Conservation (phyloP, 2,329 filamentous ascomycete species). For the Stemphylium vesicarium region DNA sequence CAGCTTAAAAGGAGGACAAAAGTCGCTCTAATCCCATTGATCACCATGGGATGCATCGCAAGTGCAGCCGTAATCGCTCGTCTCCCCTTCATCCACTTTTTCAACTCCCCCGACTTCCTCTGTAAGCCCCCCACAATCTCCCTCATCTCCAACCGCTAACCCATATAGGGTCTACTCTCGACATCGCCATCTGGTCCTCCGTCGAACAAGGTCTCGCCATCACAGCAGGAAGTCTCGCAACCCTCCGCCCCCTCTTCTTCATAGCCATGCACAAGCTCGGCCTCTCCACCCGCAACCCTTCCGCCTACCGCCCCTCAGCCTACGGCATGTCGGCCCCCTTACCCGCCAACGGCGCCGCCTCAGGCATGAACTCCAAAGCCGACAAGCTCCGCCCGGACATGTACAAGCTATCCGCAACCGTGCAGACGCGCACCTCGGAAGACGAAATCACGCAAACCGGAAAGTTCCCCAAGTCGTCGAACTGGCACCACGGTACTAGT, state of each 20-base stretch:
- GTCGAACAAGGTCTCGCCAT: slow-evolving; percentile 49
- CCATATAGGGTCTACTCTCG: slow-evolving; percentile 36
- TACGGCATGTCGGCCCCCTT: slow-evolving; percentile 27
- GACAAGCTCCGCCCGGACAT: slow-evolving; percentile 28
- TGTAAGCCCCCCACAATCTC: slow-evolving; percentile 22
- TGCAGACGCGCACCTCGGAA: slow-evolving; percentile 25
- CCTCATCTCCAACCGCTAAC: not conserved
- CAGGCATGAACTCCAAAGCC: slow-evolving; percentile 16
- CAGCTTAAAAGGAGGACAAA: slow-evolving; percentile 59
- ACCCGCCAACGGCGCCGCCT: slow-evolving; percentile 13
- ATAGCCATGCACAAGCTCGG: slow-evolving; percentile 34
- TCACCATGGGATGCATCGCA: slow-evolving; percentile 58
- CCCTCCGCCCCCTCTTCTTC: slow-evolving; percentile 43
- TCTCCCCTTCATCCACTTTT: slow-evolving; percentile 36
- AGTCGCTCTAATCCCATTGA: slow-evolving; percentile 54
- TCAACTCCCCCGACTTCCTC: slow-evolving; percentile 42
- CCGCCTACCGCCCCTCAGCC: slow-evolving; percentile 27
- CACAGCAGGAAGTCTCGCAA: slow-evolving; percentile 45
- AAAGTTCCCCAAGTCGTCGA: slow-evolving; percentile 14
- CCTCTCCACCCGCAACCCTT: slow-evolving; percentile 26
- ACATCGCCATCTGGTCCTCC: slow-evolving; percentile 47
- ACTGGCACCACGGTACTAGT: slow-evolving; percentile 21
- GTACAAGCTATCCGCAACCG: slow-evolving; percentile 28
- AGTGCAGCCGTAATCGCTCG: slow-evolving; percentile 45
- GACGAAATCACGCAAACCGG: slow-evolving; percentile 3